These are phyloP conservation scores for Hyphopichia fennica DNA, from an alignment of 1,139 yeast genomes.

Conservation along the genomic window DNA sequence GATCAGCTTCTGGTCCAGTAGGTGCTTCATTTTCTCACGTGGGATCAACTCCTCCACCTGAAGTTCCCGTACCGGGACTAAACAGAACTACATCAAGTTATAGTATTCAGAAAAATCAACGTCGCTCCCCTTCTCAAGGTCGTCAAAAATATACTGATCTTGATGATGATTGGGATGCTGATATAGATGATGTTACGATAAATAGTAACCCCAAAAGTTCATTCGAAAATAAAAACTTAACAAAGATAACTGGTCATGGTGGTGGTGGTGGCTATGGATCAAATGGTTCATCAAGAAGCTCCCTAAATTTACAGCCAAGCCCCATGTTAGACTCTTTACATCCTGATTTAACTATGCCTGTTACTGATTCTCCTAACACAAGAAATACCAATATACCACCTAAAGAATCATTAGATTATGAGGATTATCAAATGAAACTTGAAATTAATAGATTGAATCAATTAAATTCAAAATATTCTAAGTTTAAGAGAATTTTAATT, in stretches of 20 bases:
- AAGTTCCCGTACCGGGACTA: not conserved
- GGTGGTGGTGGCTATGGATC: slow-evolving; percentile 3
- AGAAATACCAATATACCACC: not conserved
- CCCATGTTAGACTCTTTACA: slow-evolving; percentile 38
- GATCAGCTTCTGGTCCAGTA: slow-evolving; percentile 20
- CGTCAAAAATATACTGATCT: slow-evolving; percentile 51
- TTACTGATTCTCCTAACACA: not conserved
- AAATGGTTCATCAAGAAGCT: slow-evolving; percentile 6
- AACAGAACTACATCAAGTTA: not conserved
- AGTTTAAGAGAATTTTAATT: slow-evolving; percentile 64
- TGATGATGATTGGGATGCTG: slow-evolving; percentile 94
- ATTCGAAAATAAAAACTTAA: slow-evolving; percentile 6
- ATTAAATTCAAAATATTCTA: slow-evolving; percentile 58
- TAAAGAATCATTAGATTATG: slow-evolving; percentile 26
- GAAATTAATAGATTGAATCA: slow-evolving; percentile 61
- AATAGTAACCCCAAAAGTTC: slow-evolving; percentile 4
- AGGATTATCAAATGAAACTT: slow-evolving; percentile 33
- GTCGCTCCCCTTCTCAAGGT: slow-evolving; percentile 12
- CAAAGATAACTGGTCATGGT: slow-evolving; percentile 8
- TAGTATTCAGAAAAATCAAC: slow-evolving; percentile 1
- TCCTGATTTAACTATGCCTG: slow-evolving; percentile 37
- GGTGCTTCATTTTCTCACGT: slow-evolving; percentile 16
- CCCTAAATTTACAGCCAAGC: slow-evolving; percentile 10
- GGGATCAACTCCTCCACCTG: slow-evolving; percentile 12
- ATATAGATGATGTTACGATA: slow-evolving; percentile 51